A percentile compares a stretch with the other conserved stretches of the same genome.
Conservation (phyloP, 495 filamentous ascomycete species). For the Aspergillus indologenus region DNA sequence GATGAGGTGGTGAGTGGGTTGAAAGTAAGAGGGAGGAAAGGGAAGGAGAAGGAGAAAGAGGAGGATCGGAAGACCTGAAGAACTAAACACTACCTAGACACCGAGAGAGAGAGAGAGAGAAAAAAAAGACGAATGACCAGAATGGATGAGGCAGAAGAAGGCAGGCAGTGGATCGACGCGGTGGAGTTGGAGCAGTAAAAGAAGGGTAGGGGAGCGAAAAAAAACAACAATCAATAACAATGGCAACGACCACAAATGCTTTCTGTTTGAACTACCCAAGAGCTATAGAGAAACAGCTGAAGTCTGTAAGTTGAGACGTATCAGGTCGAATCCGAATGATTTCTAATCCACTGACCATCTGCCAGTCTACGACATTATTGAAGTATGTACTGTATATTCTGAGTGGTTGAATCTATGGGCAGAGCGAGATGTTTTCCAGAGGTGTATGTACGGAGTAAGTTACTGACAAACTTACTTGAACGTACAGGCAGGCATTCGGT, state of each 20-base stretch:
- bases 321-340: no score
- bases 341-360: no score
- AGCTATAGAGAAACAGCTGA: no score
- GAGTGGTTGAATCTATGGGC: no score
- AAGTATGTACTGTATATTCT: no score
- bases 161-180: constrained; percentile 11
- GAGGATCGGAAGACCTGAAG: not conserved
- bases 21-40: not conserved
- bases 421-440: no score
- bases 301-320: no score
- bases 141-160: constrained; percentile 7
- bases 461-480: no score
- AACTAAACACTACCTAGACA: not conserved
- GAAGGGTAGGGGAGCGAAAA: not conserved
- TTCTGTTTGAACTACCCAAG: not conserved
- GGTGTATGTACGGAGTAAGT: no score
- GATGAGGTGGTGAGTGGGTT: not conserved
- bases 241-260: not conserved
- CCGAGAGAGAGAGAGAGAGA: constrained; percentile 4
- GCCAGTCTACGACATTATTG: no score
- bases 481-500: not conserved
- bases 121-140: constrained; percentile 20
- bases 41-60: constrained; percentile 1
- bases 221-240: not conserved
- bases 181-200: constrained; percentile 8